Conservation (phyloP, 495 filamentous ascomycete genomes). For the Penicillium alfredii region DNA sequence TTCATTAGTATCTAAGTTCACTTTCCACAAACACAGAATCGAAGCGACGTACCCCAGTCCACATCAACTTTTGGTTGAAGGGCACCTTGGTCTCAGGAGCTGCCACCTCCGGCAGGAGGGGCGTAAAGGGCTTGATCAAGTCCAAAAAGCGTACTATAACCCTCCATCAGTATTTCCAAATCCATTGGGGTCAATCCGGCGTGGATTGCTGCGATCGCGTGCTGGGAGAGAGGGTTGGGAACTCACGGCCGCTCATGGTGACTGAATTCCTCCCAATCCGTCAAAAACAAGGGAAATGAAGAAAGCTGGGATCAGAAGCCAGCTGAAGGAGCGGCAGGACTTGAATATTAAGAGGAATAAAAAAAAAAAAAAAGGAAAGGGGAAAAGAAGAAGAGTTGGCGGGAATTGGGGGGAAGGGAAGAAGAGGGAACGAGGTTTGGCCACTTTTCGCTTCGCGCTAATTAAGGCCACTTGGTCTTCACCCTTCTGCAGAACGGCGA, state of each 20-base stretch:
- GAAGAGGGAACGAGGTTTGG: constrained; percentile 34
- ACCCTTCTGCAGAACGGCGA: constrained; percentile 10
- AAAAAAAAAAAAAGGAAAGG: constrained; percentile 32
- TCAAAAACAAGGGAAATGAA: constrained; percentile 17
- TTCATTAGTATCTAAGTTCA: constrained; percentile 29
- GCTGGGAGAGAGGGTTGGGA: constrained; percentile 12
- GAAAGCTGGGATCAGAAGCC: constrained; percentile 52
- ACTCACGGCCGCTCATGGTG: constrained; percentile 47
- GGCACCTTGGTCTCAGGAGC: constrained; percentile 93
- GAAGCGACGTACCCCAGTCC: constrained; percentile 69
- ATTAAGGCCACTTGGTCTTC: constrained; percentile 45
- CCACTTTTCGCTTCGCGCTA: constrained; percentile 43
- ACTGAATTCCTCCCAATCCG: constrained; percentile 32
- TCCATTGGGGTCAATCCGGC: constrained; percentile 26
- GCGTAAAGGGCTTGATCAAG: constrained; percentile 98
- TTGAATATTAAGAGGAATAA: constrained; percentile 36
- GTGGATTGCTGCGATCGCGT: constrained; percentile 33
- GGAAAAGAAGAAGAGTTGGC: constrained; percentile 27
- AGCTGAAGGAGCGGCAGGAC: constrained; percentile 43
- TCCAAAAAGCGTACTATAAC: constrained; percentile 93
- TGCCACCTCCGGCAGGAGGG: constrained; percentile 97
- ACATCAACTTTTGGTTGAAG: constrained; percentile 99
- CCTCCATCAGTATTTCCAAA: constrained; percentile 15
- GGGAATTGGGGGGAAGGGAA: constrained; percentile 34
- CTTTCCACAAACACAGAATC: constrained; percentile 6